phyloP scores from a whole-genome alignment of 495 filamentous ascomycete species.

The Annulohypoxylon bovei region DNA sequence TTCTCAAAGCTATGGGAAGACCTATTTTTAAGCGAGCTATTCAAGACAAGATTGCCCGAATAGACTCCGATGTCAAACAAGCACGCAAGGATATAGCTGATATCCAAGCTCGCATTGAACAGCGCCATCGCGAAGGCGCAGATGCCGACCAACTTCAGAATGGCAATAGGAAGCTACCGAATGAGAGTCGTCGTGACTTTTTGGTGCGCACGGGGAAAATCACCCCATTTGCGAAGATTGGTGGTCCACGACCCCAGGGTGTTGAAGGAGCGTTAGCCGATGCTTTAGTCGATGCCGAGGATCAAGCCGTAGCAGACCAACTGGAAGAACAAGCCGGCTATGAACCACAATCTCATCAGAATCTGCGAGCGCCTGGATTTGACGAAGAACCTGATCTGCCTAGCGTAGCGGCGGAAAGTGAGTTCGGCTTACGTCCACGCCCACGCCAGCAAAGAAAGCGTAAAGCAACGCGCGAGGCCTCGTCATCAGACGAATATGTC shows the following conservation, averaged over 20 bases:
- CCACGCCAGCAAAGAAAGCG: constrained; percentile 60
- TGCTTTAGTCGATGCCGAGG: constrained; percentile 78
- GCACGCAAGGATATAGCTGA: constrained; percentile 76
- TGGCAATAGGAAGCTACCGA: constrained; percentile 64
- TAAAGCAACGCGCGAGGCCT: constrained; percentile 44
- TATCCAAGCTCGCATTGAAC: constrained; percentile 80
- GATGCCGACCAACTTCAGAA: constrained; percentile 53
- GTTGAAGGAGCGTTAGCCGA: constrained; percentile 71
- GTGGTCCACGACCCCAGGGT: constrained; percentile 61
- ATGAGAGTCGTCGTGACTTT: constrained; percentile 86
- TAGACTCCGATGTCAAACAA: constrained; percentile 68
- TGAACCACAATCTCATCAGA: constrained; percentile 76
- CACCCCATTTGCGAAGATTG: constrained; percentile 86
- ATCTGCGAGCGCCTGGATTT: constrained; percentile 84
- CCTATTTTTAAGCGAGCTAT: constrained; percentile 57
- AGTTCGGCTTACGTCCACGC: constrained; percentile 61
- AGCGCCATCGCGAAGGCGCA: constrained; percentile 66
- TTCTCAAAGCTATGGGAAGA: constrained; percentile 50
- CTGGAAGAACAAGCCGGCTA: constrained; percentile 66
- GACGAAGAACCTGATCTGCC: constrained; percentile 54
- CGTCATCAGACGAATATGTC: constrained; percentile 57
- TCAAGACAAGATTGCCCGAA: constrained; percentile 69
- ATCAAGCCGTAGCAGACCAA: constrained; percentile 61
- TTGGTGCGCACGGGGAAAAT: constrained; percentile 97
- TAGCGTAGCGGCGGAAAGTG: constrained; percentile 51